Percentiles rank a stretch among this genome's conserved stretches.
phyloP scores from a whole-genome alignment of 78 protist species.

The Planoprotostelium fungivorum region DNA sequence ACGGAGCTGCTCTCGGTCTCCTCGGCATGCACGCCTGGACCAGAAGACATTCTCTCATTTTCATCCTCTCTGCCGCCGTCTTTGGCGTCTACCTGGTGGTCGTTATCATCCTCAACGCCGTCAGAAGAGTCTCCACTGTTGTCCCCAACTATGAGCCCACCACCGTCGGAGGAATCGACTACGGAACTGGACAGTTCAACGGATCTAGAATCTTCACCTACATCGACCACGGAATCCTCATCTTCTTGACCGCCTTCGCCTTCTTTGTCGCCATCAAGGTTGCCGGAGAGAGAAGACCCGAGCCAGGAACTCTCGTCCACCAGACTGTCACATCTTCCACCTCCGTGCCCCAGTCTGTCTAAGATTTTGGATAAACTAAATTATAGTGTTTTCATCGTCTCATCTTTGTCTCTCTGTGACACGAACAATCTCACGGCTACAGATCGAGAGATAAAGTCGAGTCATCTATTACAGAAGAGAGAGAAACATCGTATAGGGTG shows the following conservation, averaged over 20 bases:
- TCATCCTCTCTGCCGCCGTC: not conserved
- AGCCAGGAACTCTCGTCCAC: not conserved
- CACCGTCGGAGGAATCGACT: not conserved
- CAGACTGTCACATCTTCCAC: not conserved
- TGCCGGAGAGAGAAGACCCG: conserved; percentile 1
- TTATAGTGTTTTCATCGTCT: too few relatives aligned
- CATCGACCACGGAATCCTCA: conserved; percentile 2
- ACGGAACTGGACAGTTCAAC: not conserved
- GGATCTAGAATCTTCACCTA: not conserved
- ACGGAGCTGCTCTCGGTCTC: not conserved
- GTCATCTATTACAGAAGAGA: too few relatives aligned
- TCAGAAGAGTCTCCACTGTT: not conserved
- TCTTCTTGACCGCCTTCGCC: not conserved
- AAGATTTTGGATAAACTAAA: not conserved
- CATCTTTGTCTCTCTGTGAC: not conserved
- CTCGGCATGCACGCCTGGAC: conserved; percentile 3
- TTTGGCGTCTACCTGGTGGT: not conserved
- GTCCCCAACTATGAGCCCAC: not conserved
- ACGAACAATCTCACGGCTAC: too few relatives aligned
- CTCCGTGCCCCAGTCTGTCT: not conserved
- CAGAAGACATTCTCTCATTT: not conserved
- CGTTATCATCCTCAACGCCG: not conserved
- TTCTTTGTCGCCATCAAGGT: not conserved
- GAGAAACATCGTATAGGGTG: too few relatives aligned
- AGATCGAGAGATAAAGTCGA: too few relatives aligned